Base-by-base conservation (phyloP, 2,329 filamentous ascomycete genomes). In the Xenosphaeropsis pyriputrescens region DNA sequence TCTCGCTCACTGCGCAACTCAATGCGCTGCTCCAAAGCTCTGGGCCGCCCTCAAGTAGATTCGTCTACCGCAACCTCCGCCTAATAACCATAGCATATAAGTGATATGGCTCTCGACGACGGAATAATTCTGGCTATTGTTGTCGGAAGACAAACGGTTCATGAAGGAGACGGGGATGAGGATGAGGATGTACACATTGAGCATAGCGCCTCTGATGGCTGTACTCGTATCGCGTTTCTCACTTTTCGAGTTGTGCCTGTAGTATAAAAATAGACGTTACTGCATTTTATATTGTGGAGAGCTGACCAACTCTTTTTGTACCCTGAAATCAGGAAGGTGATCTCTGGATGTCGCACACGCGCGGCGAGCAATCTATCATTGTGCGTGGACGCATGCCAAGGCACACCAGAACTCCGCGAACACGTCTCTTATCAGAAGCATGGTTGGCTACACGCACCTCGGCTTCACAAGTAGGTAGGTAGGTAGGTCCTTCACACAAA, bases 11-110 rank as follows among this genome's bases (percentile, higher is more conserved):
- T 98, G 91, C 70, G 85, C 89, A 47, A 84, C 75, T 55, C 69
- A 80, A 59, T 98, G 91, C 61, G 89, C 91, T 46, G 91, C 91
- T 39, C 88, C 89, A 56, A 95, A 94, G 79, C 81, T 98, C 55
- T 98, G 85, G 76, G 74, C 79, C 48, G 68, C 78, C 64, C 82
- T 96, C 61, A 93, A 89, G 75, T 96, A 93, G 73, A 66, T 37
- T 11, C 6, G 22, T 32, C 16, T 32, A 15, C n/a, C 30, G 12
- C 30, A 12, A 32, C 2, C 8, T 32, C 30, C 14, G 30, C 14
- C 4, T 7, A 6, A n/a, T 12, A 11, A 26, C 22, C 22, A 26
- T 26, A 9, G 12, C 22, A 26, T 26, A 26, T 26, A 9, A 26
- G 22, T 26, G 22, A 11, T 26, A 26, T 26, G 22, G 22, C 22